Base-by-base conservation (phyloP, 768 basidiomycete species). In the Russula brevipes region DNA sequence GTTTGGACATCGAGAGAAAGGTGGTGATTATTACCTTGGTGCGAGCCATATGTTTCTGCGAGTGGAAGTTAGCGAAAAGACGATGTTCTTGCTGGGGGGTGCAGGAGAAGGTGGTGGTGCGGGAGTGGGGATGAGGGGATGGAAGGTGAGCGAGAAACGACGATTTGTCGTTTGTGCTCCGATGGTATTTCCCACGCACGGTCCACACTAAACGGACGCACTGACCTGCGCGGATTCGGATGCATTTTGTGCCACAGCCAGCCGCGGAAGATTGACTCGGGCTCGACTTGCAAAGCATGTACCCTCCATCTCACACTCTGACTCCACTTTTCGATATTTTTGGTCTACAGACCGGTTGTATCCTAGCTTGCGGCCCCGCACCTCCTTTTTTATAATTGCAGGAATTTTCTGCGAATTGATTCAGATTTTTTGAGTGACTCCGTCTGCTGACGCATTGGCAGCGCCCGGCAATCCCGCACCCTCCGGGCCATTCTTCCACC, bases 21-120 rank as follows among this genome's bases (percentile, higher is more conserved):
- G 51, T 59, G 17, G 39, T 53, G 16, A 19, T 63, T 19, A 42
- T 72, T 66, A 89, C 90, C 85, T 93, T 94, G 74, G 91, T 94
- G 72, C 91, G 91, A 70, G 91, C 91, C 91, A 94, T 94, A 65
- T 45, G 67, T 55, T 47, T 65, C 69, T 68, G 51, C n/a, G 56
- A 66, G 51, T 17, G 66, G 35, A 36, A 59, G 55, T 61, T 60
- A 42, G 59, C 17, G 36, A 57, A 66, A 66, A 63, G 36, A 50
- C 54, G 59, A 50, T 52, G 58, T 57, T 57, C 44, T 45, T 54
- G 59, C 6, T 24, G 50, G 17, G 57, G 65, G 47, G 49, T 33
- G 39, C 8, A 63, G 55, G 68, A 60, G 67, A 57, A 65, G 66
- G 58, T 64, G 63, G 60, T 61, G 66, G 66, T 67, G 49, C 36